Evolutionary conservation across 345 rosid genomes (phyloP), one percentile per base, ranked within the genome.

Genomic region (Hypericum perforatum): DNA sequence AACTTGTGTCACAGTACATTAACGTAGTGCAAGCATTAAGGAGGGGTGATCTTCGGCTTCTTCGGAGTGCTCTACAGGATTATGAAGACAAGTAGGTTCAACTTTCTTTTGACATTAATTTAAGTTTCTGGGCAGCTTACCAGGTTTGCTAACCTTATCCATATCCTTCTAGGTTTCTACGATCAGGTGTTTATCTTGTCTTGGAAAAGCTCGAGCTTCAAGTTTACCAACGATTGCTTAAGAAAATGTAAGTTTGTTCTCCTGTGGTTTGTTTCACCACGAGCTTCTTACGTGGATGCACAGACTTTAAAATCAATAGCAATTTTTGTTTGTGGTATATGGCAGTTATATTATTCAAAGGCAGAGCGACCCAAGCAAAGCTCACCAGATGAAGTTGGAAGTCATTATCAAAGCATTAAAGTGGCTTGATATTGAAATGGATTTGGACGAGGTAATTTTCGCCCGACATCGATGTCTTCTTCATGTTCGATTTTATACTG

Each of bases 201-300:
- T 76, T 92, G 16, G 98, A 92, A 80, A 88, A 85, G 83, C 86
- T 92, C 22, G 98, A 92, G 75, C 96, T 88, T 45, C 98, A 92
- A 76, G 95, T 88, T 57, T 88, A 85, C 79, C 94, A 92, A 66
- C 78, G 97, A 80, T 64, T 88, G 68, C 63, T 88, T 22, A 88
- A 85, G 75, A 92, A 92, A 83, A 92, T 92, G 97, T 83, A 75
- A 75, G 89, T 41, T 32, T 43, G 43, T 1, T 16, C 45, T 16
- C 42, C n/a, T 32, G 16, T 13, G 11, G 9, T 11, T 11, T 32
- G 7, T 46, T 12, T 13, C 9, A 45, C 50, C 15, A 5, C 22
- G 4, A 13, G 50, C 9, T 46, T 12, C 10, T n/a, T 46, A 5
- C 7, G 16, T 14, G 4, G 50, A 3, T 36, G 7, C 51, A 49